These are phyloP conservation scores for Gossypium thurberi DNA, from an alignment of 345 rosid species.

Conservation along the genomic window DNA sequence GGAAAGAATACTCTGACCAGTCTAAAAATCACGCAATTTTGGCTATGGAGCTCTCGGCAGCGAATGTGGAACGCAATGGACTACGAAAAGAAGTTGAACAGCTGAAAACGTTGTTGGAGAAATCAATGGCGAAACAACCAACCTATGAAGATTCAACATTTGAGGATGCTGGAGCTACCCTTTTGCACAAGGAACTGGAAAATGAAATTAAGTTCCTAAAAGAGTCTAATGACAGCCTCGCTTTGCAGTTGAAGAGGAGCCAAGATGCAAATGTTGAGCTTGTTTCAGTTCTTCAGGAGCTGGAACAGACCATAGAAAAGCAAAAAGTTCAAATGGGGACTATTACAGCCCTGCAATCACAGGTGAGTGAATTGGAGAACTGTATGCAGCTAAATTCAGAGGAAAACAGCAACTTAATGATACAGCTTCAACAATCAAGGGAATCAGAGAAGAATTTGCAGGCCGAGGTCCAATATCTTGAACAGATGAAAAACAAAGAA, in stretches of 20 bases:
- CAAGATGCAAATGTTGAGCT: constrained; percentile 60
- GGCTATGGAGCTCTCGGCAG: constrained; percentile 39
- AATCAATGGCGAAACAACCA: constrained; percentile 16
- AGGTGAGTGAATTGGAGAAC: constrained; percentile 26
- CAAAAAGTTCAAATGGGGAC: constrained; percentile 41
- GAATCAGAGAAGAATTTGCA: constrained; percentile 37
- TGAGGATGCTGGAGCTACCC: constrained; percentile 12
- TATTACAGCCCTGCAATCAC: constrained; percentile 20
- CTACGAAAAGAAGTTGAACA: constrained; percentile 42
- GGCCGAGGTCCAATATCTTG: constrained; percentile 28
- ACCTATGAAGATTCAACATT: constrained; percentile 19
- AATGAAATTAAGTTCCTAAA: constrained; percentile 41
- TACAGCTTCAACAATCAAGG: constrained; percentile 24
- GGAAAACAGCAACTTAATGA: constrained; percentile 22
- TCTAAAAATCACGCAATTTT: constrained; percentile 31
- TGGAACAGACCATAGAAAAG: constrained; percentile 44
- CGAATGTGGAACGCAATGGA: constrained; percentile 35
- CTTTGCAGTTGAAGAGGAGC: constrained; percentile 48
- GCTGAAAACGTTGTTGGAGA: constrained; percentile 28
- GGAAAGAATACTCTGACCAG: constrained; percentile 37
- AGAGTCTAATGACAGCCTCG: constrained; percentile 35
- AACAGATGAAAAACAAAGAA: constrained; percentile 25
- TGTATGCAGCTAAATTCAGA: constrained; percentile 16
- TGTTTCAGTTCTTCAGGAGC: constrained; percentile 50
- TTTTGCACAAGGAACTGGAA: constrained; percentile 35